Evolutionary conservation across 768 basidiomycete species (phyloP), one percentile per base, ranked within the genome.

Genomic region (Bullera alba): DNA sequence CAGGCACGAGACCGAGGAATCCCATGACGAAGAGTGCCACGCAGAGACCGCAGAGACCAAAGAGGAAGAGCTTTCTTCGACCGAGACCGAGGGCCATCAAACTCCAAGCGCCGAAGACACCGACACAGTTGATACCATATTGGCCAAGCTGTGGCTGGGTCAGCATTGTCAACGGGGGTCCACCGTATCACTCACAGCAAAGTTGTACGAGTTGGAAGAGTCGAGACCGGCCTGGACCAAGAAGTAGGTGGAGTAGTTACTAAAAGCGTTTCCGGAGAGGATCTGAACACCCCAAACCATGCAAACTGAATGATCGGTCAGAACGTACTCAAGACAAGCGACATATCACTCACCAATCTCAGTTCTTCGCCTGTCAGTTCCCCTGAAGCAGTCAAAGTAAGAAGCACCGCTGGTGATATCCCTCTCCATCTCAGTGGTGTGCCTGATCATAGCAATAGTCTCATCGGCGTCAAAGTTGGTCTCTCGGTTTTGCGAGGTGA

Each of bases 351-450:
- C n/a, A n/a, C n/a, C 90, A 71, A 90, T 72, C 54, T 74, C 72
- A 22, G 74, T 75, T 16, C 74, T 56, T 12, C 75, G 54, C 0
- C 63, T 47, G 47, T 76, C 71, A 41, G 62, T 58, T 2, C 74
- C 74, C 36, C 57, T 56, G 68, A 74, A 75, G 63, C 74, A 75
- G 54, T 76, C 74, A 8, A 64, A 17, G 60, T 75, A 76, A 8
- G 57, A 60, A 2, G 72, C 59, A 2, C 74, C 74, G 3, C 54
- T 48, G 2, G 66, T 60, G 42, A 65, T 58, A 25, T 64, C 51
- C 51, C 64, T 67, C 57, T 76, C 75, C 19, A 75, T 35, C 44
- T 67, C 72, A 32, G 70, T 74, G 27, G 75, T 74, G 54, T 74
- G 72, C 30, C 63, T 49, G 54, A 73, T 73, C 71, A 74, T 69